phyloP scores from a whole-genome alignment of 352 stramenopile genomes.

The Phytophthora litchii region DNA sequence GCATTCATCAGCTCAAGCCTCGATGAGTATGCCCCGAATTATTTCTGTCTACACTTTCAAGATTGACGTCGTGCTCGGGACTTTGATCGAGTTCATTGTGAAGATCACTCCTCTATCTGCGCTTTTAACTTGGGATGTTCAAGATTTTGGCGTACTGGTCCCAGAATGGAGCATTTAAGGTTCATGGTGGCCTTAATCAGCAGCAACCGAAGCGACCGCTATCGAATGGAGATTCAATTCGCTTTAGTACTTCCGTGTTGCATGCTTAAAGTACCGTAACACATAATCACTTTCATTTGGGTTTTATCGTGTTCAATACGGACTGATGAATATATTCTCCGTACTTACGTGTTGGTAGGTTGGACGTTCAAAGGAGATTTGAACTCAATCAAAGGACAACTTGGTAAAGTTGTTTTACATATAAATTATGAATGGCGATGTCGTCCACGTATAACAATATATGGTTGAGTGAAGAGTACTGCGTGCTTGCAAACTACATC shows the following conservation, averaged over 20 bases:
- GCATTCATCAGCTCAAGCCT: background rate
- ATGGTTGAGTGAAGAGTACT: no score
- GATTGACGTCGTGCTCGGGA: slow-evolving; percentile 15
- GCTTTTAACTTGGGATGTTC: slow-evolving; percentile 15
- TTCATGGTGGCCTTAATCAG: no score
- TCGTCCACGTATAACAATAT: background rate
- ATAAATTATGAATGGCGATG: slow-evolving; percentile 10
- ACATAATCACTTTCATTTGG: no score
- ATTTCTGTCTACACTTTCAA: slow-evolving; percentile 5
- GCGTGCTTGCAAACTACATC: no score
- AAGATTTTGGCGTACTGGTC: slow-evolving; percentile 20
- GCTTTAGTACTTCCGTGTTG: no score
- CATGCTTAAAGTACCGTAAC: no score
- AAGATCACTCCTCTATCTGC: slow-evolving; percentile 4
- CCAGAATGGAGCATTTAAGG: slow-evolving; percentile 21
- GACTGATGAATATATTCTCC: no score
- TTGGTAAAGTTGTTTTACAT: slow-evolving; percentile 1
- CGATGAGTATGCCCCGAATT: background rate
- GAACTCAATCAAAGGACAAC: background rate
- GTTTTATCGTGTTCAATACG: background rate
- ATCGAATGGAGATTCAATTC: background rate
- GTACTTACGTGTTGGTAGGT: no score
- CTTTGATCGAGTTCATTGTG: slow-evolving; percentile 4
- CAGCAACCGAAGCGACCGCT: background rate
- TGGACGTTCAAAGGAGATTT: background rate